Percentiles rank a stretch among this genome's conserved stretches.
phyloP scores from a whole-genome alignment of 2,329 filamentous ascomycete genomes.

The Diaporthe amygdali region DNA sequence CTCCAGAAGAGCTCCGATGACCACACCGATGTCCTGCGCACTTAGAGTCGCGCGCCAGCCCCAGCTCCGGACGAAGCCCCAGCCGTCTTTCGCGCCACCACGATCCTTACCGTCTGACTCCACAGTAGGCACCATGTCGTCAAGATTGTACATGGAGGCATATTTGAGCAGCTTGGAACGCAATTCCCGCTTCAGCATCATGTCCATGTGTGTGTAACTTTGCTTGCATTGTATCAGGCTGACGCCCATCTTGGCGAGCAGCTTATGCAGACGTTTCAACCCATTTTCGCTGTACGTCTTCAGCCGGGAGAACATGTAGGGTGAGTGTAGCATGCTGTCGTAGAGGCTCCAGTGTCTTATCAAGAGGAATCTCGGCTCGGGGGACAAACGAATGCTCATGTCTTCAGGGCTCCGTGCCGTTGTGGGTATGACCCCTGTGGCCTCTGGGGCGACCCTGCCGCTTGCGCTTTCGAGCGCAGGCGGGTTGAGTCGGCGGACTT shows the following conservation, averaged over 20 bases:
- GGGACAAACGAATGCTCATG: conserved; percentile 88
- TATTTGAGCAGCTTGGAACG: conserved; percentile 88
- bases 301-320: conserved; percentile 88
- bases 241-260: conserved; percentile 97
- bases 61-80: conserved; percentile 98
- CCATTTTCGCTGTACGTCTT: conserved; percentile 95
- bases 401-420: conserved; percentile 89
- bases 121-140: conserved; percentile 85
- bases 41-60: conserved; percentile 95
- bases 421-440: conserved; percentile 84
- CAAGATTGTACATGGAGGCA: conserved; percentile 89
- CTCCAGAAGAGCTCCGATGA: conserved; percentile 90
- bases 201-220: conserved; percentile 98
- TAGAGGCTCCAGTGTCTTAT: conserved; percentile 97
- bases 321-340: conserved; percentile 97
- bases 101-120: conserved; percentile 73
- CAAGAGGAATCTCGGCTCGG: conserved; percentile 90
- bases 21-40: conserved; percentile 91
- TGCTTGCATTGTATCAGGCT: conserved; percentile 93
- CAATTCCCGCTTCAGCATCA: conserved; percentile 89
- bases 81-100: conserved; percentile 82
- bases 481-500: conserved; percentile 92
- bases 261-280: conserved; percentile 86
- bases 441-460: conserved; percentile 67
- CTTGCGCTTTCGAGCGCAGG: conserved; percentile 64